Conservation (phyloP, 192 early-diverging fungal species). For the Entomortierella chlamydospora region DNA sequence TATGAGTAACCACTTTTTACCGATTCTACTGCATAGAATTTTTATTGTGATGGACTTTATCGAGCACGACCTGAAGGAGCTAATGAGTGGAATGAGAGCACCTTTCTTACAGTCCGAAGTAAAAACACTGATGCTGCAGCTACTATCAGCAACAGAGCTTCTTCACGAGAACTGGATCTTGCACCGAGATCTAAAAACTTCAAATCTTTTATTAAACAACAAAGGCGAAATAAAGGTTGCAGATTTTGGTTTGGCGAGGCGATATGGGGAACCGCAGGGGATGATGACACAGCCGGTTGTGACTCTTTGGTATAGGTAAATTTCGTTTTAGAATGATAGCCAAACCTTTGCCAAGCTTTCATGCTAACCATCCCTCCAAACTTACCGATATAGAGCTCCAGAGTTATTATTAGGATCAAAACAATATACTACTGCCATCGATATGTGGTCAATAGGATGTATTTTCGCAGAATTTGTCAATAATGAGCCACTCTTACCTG, state of each 20-base stretch:
- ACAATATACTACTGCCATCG: constrained; percentile 75
- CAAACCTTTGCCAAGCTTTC: too few relatives aligned
- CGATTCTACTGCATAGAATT: constrained; percentile 61
- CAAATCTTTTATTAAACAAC: constrained; percentile 71
- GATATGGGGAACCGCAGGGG: constrained; percentile 71
- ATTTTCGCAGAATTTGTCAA: constrained; percentile 96
- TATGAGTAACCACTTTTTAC: neutral
- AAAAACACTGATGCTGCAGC: constrained; percentile 80
- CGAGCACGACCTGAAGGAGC: constrained; percentile 91
- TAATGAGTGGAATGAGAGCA: constrained; percentile 86
- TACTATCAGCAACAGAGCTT: constrained; percentile 68
- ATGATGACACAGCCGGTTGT: constrained; percentile 75
- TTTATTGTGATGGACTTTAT: constrained; percentile 99
- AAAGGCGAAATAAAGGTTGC: constrained; percentile 73
- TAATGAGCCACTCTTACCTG: constrained; percentile 85
- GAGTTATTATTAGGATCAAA: constrained; percentile 70
- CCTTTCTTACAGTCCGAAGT: constrained; percentile 90
- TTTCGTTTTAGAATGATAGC: neutral
- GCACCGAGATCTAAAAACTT: constrained; percentile 77
- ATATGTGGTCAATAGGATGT: constrained; percentile 95
- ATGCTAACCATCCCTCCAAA: too few relatives aligned
- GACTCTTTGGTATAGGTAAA: constrained; percentile 78
- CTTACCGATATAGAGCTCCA: constrained; percentile 61
- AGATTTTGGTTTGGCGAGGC: constrained; percentile 77
- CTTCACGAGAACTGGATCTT: constrained; percentile 79